These are phyloP conservation scores for Knoxdaviesia capensis DNA, from an alignment of 2,329 filamentous ascomycete species.

Conservation along the genomic window DNA sequence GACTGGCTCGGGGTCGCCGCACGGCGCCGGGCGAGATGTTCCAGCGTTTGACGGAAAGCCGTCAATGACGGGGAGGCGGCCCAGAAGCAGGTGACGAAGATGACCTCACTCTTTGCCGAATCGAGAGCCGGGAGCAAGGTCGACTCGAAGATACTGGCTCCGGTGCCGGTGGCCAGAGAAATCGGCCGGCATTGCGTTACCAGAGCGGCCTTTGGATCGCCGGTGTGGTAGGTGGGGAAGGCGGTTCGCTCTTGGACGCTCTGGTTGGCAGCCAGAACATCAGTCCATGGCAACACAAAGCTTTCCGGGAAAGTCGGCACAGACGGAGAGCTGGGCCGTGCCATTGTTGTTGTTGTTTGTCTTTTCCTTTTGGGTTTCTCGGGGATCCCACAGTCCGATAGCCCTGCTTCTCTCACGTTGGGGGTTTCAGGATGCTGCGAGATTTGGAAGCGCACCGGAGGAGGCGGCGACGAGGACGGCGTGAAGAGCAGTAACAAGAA, in stretches of 20 bases:
- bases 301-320: too few relatives aligned
- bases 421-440: too few relatives aligned
- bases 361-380: too few relatives aligned
- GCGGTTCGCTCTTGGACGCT: slow-evolving; percentile 16
- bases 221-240: slow-evolving; percentile 26
- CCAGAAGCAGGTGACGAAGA: slow-evolving; percentile 74
- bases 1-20: slow-evolving; percentile 15
- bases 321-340: too few relatives aligned
- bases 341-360: too few relatives aligned
- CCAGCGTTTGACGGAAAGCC: slow-evolving; percentile 35
- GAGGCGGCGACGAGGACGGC: too few relatives aligned
- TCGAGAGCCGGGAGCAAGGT: slow-evolving; percentile 41
- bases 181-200: slow-evolving; percentile 25
- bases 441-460: too few relatives aligned
- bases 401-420: too few relatives aligned
- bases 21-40: slow-evolving; percentile 30
- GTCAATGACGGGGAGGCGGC: slow-evolving; percentile 41
- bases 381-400: too few relatives aligned
- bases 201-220: slow-evolving; percentile 20
- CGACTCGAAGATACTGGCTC: slow-evolving; percentile 31
- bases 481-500: too few relatives aligned
- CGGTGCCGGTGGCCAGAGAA: slow-evolving; percentile 35
- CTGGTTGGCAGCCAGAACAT: slow-evolving; percentile 3
- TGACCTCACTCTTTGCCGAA: slow-evolving; percentile 39
- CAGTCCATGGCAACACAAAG: too few relatives aligned